Percentiles rank a stretch among this genome's conserved stretches.
phyloP scores from a whole-genome alignment of 2,329 filamentous ascomycete species.

The Epichloe gansuensis region DNA sequence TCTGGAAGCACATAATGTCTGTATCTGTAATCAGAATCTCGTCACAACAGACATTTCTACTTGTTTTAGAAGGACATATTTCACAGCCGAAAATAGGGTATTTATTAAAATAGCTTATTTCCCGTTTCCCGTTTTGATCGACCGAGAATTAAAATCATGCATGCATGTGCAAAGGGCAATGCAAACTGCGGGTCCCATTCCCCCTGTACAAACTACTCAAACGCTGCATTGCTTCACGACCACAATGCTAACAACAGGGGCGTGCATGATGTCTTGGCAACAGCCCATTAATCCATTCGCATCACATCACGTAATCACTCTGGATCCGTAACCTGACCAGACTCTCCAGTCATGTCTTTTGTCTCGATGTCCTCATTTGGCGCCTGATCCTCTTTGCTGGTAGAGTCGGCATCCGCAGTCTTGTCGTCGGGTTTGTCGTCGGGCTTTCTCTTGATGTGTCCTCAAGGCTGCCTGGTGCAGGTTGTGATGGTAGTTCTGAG shows the following conservation, averaged over 20 bases:
- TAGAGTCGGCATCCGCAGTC: not conserved
- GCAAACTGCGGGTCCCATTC: not conserved
- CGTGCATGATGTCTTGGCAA: not conserved
- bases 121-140: too few relatives aligned
- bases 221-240: not conserved
- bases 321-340: conserved; percentile 3
- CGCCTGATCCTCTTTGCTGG: not conserved
- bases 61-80: too few relatives aligned
- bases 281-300: not conserved
- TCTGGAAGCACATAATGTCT: too few relatives aligned
- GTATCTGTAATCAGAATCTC: too few relatives aligned
- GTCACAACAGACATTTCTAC: too few relatives aligned
- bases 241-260: not conserved
- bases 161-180: not conserved
- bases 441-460: not conserved
- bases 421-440: conserved; percentile 1
- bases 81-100: too few relatives aligned
- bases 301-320: not conserved
- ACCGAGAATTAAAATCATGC: not conserved
- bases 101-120: too few relatives aligned
- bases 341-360: conserved; percentile 5
- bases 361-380: not conserved
- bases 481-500: not conserved
- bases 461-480: not conserved
- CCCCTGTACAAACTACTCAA: not conserved